Evolutionary conservation across 345 rosid genomes (phyloP).

Genomic region (Cardiospermum halicacabum): DNA sequence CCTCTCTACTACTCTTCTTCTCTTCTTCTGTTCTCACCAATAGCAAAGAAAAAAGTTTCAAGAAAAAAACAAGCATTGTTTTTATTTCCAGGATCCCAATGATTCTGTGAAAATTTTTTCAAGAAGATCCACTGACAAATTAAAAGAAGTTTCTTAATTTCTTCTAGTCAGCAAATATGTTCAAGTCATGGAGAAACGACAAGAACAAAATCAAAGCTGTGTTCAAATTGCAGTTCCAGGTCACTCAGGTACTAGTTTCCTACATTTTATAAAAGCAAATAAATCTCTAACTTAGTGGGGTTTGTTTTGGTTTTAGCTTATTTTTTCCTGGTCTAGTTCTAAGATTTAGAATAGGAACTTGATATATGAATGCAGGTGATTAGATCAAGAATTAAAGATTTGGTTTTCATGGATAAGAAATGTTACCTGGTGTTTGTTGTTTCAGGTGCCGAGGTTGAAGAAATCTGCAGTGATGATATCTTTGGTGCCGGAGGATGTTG

Average conservation of each 20-base stretch:
- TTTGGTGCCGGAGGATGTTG: constrained; percentile 89
- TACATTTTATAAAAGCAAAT: background rate
- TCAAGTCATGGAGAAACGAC: constrained; percentile 85
- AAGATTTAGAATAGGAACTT: background rate
- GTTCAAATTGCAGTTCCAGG: constrained; percentile 88
- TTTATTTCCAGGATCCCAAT: constrained; percentile 11
- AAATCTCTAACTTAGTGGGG: background rate
- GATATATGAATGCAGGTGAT: background rate
- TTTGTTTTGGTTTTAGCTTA: background rate
- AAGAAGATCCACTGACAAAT: constrained; percentile 22
- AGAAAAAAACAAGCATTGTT: constrained; percentile 8
- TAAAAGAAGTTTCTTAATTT: constrained; percentile 14
- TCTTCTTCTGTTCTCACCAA: too few relatives aligned
- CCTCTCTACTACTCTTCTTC: background rate
- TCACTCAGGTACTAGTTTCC: constrained; percentile 68
- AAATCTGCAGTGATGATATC: constrained; percentile 76
- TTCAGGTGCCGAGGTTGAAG: constrained; percentile 81
- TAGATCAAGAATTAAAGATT: constrained; percentile 2
- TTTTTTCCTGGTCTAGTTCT: background rate
- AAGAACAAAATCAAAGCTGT: constrained; percentile 89
- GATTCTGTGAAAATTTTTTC: constrained; percentile 9
- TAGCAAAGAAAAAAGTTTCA: constrained; percentile 13
- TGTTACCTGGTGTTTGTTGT: constrained; percentile 20
- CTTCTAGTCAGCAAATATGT: constrained; percentile 48
- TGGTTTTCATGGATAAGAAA: constrained; percentile 1